phyloP scores from a whole-genome alignment of 768 basidiomycete species.

The Rossbeevera mucosa region DNA sequence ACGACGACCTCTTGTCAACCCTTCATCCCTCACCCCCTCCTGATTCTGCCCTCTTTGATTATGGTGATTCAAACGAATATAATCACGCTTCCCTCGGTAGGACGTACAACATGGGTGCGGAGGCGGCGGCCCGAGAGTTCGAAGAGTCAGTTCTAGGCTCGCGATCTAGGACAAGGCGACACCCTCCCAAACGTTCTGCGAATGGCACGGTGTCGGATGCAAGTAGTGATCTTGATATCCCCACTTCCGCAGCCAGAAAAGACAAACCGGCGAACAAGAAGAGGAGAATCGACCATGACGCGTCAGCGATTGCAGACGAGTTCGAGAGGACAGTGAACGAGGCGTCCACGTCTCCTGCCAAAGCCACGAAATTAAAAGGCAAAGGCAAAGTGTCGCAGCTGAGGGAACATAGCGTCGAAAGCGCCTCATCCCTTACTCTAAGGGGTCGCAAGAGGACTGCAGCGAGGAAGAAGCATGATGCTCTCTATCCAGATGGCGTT shows the following conservation, averaged over 20 bases:
- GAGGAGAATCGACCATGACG: constrained; percentile 52
- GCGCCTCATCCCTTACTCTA: constrained; percentile 39
- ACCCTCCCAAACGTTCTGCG: constrained; percentile 46
- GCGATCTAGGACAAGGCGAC: constrained; percentile 35
- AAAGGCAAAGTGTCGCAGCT: constrained; percentile 47
- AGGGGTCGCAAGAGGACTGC: constrained; percentile 55
- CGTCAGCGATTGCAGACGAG: constrained; percentile 41
- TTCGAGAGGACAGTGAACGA: constrained; percentile 41
- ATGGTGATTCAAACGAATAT: constrained; percentile 24
- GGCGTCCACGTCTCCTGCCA: constrained; percentile 34
- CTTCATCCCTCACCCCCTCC: constrained; percentile 35
- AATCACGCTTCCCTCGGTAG: constrained; percentile 19
- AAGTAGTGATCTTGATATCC: constrained; percentile 54
- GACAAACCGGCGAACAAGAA: constrained; percentile 53
- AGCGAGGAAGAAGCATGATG: constrained; percentile 54
- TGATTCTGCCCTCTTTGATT: constrained; percentile 29
- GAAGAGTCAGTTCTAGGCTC: constrained; percentile 52
- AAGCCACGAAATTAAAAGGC: constrained; percentile 40
- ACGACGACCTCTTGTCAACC: constrained; percentile 35
- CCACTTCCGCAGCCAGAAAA: constrained; percentile 27
- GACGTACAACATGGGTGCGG: constrained; percentile 34
- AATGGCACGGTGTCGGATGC: constrained; percentile 50
- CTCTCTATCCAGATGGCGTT: constrained; percentile 47
- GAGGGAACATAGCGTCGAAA: constrained; percentile 59
- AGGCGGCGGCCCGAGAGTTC: constrained; percentile 54